A percentile compares a stretch with the other conserved stretches of the same genome.
Evolutionary conservation across 108 stramenopile species (phyloP).

Genomic region (Aurantiochytrium sp.): DNA sequence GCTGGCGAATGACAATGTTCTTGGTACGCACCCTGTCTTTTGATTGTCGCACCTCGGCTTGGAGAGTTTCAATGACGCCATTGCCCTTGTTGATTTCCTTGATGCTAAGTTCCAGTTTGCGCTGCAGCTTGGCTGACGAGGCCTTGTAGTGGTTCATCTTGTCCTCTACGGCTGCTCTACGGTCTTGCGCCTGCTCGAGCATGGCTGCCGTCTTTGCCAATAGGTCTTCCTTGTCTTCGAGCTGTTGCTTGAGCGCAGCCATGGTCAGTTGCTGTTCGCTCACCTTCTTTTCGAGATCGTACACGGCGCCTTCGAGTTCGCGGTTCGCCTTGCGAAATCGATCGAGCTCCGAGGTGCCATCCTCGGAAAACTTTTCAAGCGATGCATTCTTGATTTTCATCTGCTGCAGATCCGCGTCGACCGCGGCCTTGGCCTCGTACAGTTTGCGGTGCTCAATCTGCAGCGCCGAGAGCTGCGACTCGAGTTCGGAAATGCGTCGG

Average conservation of each 20-base stretch:
- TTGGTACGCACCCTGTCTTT: slow-evolving; percentile 30
- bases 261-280: slow-evolving; percentile 6
- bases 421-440: slow-evolving; percentile 1
- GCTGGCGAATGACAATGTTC: slow-evolving; percentile 44
- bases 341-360: not conserved
- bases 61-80: slow-evolving; percentile 40
- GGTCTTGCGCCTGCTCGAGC: not conserved
- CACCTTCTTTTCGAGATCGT: not conserved
- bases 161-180: not conserved
- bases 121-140: slow-evolving; percentile 36
- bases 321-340: not conserved
- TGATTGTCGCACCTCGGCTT: slow-evolving; percentile 19
- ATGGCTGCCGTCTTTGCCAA: not conserved
- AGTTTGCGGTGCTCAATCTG: slow-evolving; percentile 1
- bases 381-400: not conserved
- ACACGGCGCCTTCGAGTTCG: not conserved
- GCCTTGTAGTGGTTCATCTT: not conserved
- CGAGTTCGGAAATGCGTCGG: not conserved
- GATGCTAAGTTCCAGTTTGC: slow-evolving; percentile 40
- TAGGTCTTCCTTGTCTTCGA: not conserved
- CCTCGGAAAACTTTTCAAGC: not conserved
- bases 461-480: not conserved
- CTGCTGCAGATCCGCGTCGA: not conserved
- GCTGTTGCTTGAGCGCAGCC: not conserved
- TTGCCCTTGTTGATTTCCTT: slow-evolving; percentile 44